phyloP scores from a whole-genome alignment of 257 asterid species.

The Solanum sejunctum region DNA sequence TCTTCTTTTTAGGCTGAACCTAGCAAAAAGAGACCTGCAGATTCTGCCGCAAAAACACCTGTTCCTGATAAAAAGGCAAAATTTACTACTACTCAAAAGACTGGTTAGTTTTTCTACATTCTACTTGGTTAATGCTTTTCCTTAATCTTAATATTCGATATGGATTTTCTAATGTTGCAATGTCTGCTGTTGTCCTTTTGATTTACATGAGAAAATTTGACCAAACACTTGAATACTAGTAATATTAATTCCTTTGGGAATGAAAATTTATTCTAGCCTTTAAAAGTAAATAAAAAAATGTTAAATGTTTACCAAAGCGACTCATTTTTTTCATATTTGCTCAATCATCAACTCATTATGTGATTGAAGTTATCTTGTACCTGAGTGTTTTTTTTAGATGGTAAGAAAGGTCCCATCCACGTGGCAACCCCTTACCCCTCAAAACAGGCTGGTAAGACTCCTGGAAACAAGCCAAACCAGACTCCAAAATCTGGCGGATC shows the following conservation, averaged over 20 bases:
- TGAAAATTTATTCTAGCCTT: too few species aligned
- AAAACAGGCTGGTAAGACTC: conserved; percentile 58
- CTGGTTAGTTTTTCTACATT: conserved; percentile 29
- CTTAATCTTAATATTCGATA: background rate
- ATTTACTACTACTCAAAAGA: conserved; percentile 57
- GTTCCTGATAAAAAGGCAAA: conserved; percentile 60
- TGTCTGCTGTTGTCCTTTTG: background rate
- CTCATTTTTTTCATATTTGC: background rate
- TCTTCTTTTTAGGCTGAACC: conserved; percentile 23
- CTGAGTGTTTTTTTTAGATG: conserved; percentile 26
- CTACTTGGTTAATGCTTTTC: background rate
- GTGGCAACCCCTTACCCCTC: conserved; percentile 90
- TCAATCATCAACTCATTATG: background rate
- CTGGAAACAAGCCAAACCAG: conserved; percentile 46
- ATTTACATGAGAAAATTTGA: background rate
- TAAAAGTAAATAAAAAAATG: too few species aligned
- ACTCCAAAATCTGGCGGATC: conserved; percentile 50
- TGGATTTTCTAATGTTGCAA: background rate
- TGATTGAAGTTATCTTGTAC: background rate
- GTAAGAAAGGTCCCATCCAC: conserved; percentile 57
- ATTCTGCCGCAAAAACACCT: conserved; percentile 49
- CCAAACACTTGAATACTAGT: background rate
- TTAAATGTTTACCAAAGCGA: too few species aligned
- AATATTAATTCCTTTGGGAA: too few species aligned
- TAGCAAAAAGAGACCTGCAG: conserved; percentile 46